These are phyloP conservation scores for Phoma herbarum DNA, from an alignment of 2,329 filamentous ascomycete species.

Conservation along the genomic window DNA sequence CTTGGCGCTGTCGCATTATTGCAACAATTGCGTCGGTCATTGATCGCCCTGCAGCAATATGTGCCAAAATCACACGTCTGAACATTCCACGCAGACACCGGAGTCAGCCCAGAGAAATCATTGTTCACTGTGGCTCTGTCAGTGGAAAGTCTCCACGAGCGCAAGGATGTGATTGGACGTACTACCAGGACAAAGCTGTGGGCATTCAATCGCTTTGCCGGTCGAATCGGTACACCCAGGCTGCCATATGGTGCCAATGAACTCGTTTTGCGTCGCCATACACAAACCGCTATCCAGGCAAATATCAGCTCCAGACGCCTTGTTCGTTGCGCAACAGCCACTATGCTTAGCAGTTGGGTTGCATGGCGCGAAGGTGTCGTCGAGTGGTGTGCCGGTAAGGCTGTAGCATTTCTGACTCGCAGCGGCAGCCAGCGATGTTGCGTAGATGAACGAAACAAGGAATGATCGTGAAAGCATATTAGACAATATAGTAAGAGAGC, in stretches of 20 bases:
- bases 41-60: constrained; percentile 46
- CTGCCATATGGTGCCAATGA: constrained; percentile 46
- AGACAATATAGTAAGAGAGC: constrained; percentile 3
- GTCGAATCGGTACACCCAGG: constrained; percentile 48
- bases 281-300: constrained; percentile 48
- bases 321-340: constrained; percentile 45
- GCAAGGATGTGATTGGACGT: constrained; percentile 14
- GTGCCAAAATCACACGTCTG: constrained; percentile 47
- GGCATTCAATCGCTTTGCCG: constrained; percentile 40
- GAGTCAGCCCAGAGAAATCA: constrained; percentile 26
- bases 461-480: constrained; percentile 30
- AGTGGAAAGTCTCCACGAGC: background rate
- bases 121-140: constrained; percentile 19
- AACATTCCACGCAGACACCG: constrained; percentile 44
- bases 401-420: constrained; percentile 42
- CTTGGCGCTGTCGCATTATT: constrained; percentile 36
- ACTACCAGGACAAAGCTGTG: constrained; percentile 44
- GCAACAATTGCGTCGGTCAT: constrained; percentile 42
- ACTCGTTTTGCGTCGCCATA: constrained; percentile 42
- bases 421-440: constrained; percentile 24
- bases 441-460: constrained; percentile 26
- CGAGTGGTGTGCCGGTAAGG: constrained; percentile 41
- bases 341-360: constrained; percentile 41
- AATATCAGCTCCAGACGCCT: constrained; percentile 36
- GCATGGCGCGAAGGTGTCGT: constrained; percentile 42